Conservation (phyloP, 305 asterid species). For the Fraxinus paxiana region DNA sequence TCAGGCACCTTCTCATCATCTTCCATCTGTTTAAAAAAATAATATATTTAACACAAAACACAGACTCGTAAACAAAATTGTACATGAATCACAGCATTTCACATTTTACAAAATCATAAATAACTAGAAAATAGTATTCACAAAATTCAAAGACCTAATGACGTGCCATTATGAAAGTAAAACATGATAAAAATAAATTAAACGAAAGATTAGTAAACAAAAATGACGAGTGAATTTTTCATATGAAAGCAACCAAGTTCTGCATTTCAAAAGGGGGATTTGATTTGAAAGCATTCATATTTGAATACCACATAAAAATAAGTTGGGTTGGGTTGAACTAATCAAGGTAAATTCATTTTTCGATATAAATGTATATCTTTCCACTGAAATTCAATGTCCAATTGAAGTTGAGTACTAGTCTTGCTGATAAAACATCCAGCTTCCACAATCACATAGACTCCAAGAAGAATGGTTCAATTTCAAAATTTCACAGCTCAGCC, state of each 20-base stretch:
- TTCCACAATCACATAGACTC: not conserved
- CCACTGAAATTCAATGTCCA: not conserved
- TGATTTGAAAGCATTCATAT: not conserved
- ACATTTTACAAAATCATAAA: not conserved
- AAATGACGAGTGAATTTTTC: not conserved
- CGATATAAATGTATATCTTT: not conserved
- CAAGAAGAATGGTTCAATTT: not conserved
- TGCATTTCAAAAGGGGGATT: not conserved
- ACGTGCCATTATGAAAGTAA: not conserved
- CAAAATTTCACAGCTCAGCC: conserved; percentile 2
- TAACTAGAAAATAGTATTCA: not conserved
- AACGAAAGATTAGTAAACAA: not conserved
- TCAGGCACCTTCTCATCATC: conserved; percentile 53
- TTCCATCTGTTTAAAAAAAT: conserved; percentile 55
- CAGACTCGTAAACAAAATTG: not conserved
- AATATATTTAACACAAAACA: not conserved
- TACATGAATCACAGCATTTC: not conserved
- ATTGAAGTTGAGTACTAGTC: not conserved
- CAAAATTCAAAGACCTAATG: not conserved
- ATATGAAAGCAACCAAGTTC: not conserved
- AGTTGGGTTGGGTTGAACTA: not conserved
- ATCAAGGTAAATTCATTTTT: not conserved
- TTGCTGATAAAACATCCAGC: not conserved
- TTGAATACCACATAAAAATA: not conserved
- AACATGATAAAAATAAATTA: not conserved